Evolutionary conservation across 176 grass and related monocot genomes (phyloP).

Genomic region (Hordeum vulgare): DNA sequence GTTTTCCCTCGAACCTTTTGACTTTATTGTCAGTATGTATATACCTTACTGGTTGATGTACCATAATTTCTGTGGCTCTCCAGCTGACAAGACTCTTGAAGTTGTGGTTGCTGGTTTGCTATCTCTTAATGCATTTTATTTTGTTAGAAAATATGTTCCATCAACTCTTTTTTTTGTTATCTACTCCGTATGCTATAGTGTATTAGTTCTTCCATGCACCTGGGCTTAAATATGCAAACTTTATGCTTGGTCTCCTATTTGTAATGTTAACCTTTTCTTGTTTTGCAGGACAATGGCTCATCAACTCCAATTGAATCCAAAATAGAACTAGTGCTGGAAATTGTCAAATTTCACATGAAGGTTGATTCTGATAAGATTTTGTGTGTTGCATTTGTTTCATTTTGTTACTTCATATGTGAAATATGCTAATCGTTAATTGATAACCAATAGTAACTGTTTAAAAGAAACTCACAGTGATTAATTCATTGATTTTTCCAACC

Average conservation of each 20-base stretch:
- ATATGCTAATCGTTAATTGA: background rate
- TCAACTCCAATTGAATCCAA: constrained; percentile 57
- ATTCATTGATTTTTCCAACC: too few relatives aligned
- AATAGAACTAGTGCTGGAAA: constrained; percentile 96
- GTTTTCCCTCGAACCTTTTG: too few relatives aligned
- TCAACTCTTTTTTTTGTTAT: background rate
- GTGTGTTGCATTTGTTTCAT: background rate
- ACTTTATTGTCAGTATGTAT: too few relatives aligned
- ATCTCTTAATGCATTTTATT: background rate
- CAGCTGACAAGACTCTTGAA: background rate
- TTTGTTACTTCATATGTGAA: background rate
- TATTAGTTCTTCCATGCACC: background rate
- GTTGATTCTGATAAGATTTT: constrained; percentile 28
- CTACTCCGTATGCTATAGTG: background rate
- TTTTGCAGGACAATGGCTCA: constrained; percentile 64
- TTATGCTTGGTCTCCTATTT: background rate
- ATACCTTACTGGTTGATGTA: background rate
- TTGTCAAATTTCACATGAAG: constrained; percentile 98
- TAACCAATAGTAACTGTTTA: background rate
- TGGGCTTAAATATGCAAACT: too few relatives aligned
- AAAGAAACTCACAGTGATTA: background rate
- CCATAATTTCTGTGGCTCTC: background rate
- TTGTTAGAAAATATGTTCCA: background rate
- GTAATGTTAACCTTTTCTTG: background rate
- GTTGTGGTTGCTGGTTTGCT: background rate